phyloP scores from a whole-genome alignment of 1,139 yeast genomes.

The Citeromyces hawaiiensis region DNA sequence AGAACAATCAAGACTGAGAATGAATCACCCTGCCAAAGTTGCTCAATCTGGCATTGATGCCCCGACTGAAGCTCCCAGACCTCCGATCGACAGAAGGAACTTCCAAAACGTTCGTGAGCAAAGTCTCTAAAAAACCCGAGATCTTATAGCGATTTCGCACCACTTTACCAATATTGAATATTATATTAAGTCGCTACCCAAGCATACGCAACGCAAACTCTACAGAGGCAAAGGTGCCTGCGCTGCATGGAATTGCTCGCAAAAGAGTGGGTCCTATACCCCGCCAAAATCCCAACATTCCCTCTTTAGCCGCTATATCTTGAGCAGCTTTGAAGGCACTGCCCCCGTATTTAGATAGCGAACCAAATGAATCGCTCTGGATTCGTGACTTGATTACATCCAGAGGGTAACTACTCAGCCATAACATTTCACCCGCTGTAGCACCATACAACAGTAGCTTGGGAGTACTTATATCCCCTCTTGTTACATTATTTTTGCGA shows the following conservation, averaged over 20 bases:
- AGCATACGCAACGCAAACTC: conserved; percentile 51
- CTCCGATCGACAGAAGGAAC: no score
- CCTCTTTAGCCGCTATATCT: conserved; percentile 30
- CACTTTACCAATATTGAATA: no score
- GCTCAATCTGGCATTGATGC: no score
- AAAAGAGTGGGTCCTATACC: conserved; percentile 59
- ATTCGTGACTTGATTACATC: conserved; percentile 60
- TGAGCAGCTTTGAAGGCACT: conserved; percentile 30
- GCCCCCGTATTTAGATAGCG: conserved; percentile 27
- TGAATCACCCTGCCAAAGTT: no score
- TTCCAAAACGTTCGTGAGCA: no score
- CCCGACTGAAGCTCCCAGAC: no score
- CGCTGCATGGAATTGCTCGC: conserved; percentile 64
- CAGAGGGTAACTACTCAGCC: conserved; percentile 61
- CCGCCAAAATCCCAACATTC: conserved; percentile 53
- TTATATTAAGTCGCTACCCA: conserved; percentile 14
- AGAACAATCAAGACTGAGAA: no score
- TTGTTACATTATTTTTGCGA: conserved; percentile 18
- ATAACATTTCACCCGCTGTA: conserved; percentile 56
- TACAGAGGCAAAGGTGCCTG: conserved; percentile 70
- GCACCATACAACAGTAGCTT: conserved; percentile 56
- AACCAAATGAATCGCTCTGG: conserved; percentile 53
- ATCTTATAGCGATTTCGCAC: no score
- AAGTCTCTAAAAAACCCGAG: no score
- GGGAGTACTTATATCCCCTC: conserved; percentile 46